phyloP scores from a whole-genome alignment of 176 grass and related monocot species.

The Saccharum spontaneum region DNA sequence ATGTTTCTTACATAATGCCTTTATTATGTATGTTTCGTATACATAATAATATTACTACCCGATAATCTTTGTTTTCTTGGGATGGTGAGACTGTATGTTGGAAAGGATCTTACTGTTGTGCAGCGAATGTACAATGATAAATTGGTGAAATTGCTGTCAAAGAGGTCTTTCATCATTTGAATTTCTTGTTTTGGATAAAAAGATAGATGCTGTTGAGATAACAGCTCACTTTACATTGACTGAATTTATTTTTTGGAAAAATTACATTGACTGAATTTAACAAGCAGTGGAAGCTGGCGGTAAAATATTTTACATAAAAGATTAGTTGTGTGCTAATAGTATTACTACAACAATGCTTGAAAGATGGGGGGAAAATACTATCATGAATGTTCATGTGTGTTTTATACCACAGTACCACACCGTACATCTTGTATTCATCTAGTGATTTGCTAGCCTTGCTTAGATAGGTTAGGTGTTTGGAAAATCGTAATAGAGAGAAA shows the following conservation, averaged over 20 bases:
- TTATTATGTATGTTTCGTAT: not conserved
- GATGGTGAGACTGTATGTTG: not conserved
- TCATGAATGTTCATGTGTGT: not conserved
- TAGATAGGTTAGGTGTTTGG: not conserved
- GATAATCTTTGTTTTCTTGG: not conserved
- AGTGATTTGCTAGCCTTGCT: not conserved
- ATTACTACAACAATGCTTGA: too few species aligned
- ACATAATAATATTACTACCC: not conserved
- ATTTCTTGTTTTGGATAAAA: not conserved
- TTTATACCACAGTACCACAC: not conserved
- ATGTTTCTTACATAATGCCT: not conserved
- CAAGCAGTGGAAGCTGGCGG: not conserved
- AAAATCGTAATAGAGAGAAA: not conserved
- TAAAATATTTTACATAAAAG: not conserved
- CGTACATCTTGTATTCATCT: not conserved
- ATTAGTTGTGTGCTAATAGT: not conserved
- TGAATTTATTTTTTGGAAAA: too few species aligned
- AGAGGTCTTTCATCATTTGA: not conserved
- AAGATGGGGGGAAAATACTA: not conserved
- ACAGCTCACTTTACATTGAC: not conserved
- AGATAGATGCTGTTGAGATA: not conserved
- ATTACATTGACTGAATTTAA: not conserved
- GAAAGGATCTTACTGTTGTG: not conserved
- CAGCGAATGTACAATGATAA: not conserved
- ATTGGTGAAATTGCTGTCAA: not conserved